Evolutionary conservation across 1,284 basidiomycete genomes (phyloP).

Genomic region (Ganoderma meredithae): DNA sequence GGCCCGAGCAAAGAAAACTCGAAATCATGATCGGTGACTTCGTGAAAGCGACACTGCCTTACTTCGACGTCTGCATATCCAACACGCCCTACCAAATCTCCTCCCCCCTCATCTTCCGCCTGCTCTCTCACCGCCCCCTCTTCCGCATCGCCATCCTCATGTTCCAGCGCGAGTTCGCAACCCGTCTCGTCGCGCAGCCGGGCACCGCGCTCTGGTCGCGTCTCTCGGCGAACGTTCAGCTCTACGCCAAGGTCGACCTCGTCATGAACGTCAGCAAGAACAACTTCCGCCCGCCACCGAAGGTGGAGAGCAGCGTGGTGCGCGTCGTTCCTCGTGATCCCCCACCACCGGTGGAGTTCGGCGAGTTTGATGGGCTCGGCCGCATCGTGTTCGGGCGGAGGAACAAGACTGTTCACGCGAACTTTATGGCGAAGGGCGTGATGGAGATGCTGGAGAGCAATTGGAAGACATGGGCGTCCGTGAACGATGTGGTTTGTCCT

Average conservation of each 20-base stretch:
- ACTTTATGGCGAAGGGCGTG: constrained; percentile 93
- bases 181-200: constrained; percentile 90
- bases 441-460: constrained; percentile 95
- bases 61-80: constrained; percentile 99
- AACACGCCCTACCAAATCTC: constrained; percentile 99
- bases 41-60: constrained; percentile 95
- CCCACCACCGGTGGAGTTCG: constrained; percentile 94
- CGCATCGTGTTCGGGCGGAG: constrained; percentile 89
- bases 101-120: constrained; percentile 95
- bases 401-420: constrained; percentile 92
- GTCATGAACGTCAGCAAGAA: constrained; percentile 97
- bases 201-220: constrained; percentile 93
- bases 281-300: constrained; percentile 96
- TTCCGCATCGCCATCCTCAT: constrained; percentile 97
- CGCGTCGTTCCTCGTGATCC: constrained; percentile 93
- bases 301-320: constrained; percentile 94
- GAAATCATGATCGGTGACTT: constrained; percentile 97
- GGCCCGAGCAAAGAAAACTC: constrained; percentile 94
- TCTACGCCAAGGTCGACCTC: constrained; percentile 95
- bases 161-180: constrained; percentile 99
- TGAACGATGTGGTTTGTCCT: constrained; percentile 72
- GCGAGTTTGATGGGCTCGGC: constrained; percentile 97
- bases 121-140: constrained; percentile 95
- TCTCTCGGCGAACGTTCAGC: constrained; percentile 95
- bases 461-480: constrained; percentile 93